phyloP scores from a whole-genome alignment of 371 early-diverging fungal genomes.

The Syncephalastrum sp. region DNA sequence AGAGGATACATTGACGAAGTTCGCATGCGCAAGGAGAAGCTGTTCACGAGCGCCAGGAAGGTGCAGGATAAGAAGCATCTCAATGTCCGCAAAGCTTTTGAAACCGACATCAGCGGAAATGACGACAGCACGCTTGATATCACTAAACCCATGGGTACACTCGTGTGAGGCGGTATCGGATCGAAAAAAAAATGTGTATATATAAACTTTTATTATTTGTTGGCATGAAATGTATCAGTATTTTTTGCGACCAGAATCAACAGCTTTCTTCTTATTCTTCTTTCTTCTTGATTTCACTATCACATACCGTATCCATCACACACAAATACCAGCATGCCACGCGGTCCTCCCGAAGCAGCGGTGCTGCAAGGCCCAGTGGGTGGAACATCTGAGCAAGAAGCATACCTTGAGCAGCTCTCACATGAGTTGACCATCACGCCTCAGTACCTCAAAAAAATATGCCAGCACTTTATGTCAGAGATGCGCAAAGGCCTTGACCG shows the following conservation, averaged over 20 bases:
- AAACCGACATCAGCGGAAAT: too few relatives aligned
- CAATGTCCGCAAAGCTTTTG: too few relatives aligned
- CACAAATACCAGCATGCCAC: slow-evolving; percentile 1
- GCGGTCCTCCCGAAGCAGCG: slow-evolving; percentile 15
- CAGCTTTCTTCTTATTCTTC: neutral
- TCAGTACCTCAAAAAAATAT: slow-evolving; percentile 61
- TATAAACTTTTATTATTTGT: neutral
- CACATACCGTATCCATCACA: too few relatives aligned
- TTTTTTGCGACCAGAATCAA: too few relatives aligned
- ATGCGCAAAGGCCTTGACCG: slow-evolving; percentile 73
- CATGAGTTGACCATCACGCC: slow-evolving; percentile 59
- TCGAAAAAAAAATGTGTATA: neutral
- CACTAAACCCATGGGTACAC: too few relatives aligned
- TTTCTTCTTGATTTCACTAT: neutral
- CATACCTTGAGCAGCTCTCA: slow-evolving; percentile 44
- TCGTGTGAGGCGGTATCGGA: too few relatives aligned
- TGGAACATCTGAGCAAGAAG: slow-evolving; percentile 50
- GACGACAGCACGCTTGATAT: too few relatives aligned
- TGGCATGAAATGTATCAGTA: slow-evolving; percentile 9
- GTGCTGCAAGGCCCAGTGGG: slow-evolving; percentile 20
- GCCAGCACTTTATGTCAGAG: slow-evolving; percentile 65
- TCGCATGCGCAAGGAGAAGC: too few relatives aligned
- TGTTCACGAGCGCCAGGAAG: too few relatives aligned
- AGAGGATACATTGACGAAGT: too few relatives aligned
- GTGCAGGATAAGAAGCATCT: too few relatives aligned